Evolutionary conservation across 768 basidiomycete species (phyloP).

Genomic region (Phanerochaete carnosa): DNA sequence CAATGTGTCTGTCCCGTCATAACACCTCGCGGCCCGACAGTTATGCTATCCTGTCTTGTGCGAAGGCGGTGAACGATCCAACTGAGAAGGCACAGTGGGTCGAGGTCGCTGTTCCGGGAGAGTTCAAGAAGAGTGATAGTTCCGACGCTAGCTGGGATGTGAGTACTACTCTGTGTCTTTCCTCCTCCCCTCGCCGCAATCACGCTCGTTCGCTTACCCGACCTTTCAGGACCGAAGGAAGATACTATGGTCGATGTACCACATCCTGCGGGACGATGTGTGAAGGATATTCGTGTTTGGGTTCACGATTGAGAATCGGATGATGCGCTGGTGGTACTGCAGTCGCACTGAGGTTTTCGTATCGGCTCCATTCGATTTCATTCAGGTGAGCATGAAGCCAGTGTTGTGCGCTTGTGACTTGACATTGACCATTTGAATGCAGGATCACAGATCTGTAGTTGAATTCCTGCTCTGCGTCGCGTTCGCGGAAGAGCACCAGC

Average conservation of each 20-base stretch:
- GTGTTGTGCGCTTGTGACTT: background rate
- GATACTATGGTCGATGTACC: background rate
- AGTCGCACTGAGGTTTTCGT: background rate
- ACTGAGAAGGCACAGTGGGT: no score
- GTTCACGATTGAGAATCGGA: background rate
- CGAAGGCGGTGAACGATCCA: no score
- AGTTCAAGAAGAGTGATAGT: no score
- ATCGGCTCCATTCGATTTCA: background rate
- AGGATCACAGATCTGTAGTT: background rate
- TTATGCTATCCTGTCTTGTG: no score
- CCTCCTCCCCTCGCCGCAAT: no score
- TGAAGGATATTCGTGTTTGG: background rate
- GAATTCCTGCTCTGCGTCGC: background rate
- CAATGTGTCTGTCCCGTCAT: no score
- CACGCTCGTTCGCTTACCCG: no score
- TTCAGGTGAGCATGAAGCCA: background rate
- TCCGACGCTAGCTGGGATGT: no score
- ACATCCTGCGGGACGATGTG: background rate
- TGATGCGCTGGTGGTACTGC: background rate
- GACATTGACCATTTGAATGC: background rate
- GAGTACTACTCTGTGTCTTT: no score
- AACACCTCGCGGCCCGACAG: no score
- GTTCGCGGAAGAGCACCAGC: background rate
- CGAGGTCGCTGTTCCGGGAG: no score
- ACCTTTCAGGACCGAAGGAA: background rate